Conservation (phyloP, 176 grass and related monocot genomes). For the Pontederia paniculata region DNA sequence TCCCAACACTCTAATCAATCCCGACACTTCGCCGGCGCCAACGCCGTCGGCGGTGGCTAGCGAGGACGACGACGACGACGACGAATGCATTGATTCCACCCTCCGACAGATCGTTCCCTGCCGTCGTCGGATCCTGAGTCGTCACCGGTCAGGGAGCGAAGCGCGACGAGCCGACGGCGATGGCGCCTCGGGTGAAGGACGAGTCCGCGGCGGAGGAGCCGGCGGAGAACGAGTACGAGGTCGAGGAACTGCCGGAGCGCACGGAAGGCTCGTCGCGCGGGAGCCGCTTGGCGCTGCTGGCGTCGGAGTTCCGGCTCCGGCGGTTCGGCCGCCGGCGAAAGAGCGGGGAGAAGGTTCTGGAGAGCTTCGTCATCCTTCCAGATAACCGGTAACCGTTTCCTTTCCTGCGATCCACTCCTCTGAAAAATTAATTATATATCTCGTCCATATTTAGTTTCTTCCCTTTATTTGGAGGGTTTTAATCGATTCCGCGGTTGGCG, state of each 20-base stretch:
- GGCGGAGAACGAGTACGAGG: slow-evolving; percentile 37
- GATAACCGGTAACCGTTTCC: slow-evolving; percentile 43
- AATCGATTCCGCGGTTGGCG: neutral
- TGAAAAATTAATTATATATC: neutral
- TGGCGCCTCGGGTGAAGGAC: slow-evolving; percentile 12
- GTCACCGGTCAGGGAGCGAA: neutral
- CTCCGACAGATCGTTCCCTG: too few species aligned
- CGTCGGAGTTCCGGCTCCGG: slow-evolving; percentile 36
- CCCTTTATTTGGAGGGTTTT: neutral
- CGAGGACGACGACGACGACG: neutral
- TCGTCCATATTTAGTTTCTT: neutral
- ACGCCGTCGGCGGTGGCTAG: too few species aligned
- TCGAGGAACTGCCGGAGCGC: slow-evolving; percentile 49
- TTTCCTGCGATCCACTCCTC: neutral
- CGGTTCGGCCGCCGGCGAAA: slow-evolving; percentile 21
- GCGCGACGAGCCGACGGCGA: neutral
- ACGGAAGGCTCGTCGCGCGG: slow-evolving; percentile 31
- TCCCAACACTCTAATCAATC: too few species aligned
- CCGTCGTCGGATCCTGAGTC: too few species aligned
- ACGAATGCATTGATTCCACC: too few species aligned
- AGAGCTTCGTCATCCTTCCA: slow-evolving; percentile 54
- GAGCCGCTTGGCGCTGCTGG: slow-evolving; percentile 44
- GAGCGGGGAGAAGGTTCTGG: slow-evolving; percentile 14
- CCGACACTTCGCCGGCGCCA: too few species aligned
- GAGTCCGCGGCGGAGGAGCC: slow-evolving; percentile 11